These are phyloP conservation scores for Nigrospora sphaerica DNA, from an alignment of 2,329 filamentous ascomycete genomes.

Conservation along the genomic window DNA sequence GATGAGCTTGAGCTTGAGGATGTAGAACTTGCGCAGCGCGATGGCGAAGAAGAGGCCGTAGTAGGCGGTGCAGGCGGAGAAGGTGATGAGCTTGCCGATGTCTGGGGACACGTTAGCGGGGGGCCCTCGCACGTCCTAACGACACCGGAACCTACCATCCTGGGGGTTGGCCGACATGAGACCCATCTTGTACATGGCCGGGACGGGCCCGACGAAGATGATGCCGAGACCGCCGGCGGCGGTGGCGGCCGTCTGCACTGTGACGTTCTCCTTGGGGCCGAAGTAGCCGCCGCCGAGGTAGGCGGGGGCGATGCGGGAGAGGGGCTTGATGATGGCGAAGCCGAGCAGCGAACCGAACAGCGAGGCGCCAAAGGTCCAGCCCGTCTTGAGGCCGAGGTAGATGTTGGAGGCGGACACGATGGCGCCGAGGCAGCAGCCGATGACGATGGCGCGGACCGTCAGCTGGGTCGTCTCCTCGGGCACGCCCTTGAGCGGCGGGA, in stretches of 20 bases:
- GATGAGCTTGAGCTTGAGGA: constrained; percentile 48
- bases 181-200: constrained; percentile 37
- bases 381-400: constrained; percentile 30
- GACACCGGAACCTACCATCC: constrained; percentile 5
- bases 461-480: neutral
- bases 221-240: constrained; percentile 37
- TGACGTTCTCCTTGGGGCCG: constrained; percentile 42
- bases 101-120: constrained; percentile 19
- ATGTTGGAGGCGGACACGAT: constrained; percentile 42
- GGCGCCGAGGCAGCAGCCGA: constrained; percentile 36
- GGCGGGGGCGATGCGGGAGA: constrained; percentile 32
- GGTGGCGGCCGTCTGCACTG: constrained; percentile 38
- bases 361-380: constrained; percentile 18
- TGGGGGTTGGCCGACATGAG: constrained; percentile 30
- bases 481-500: neutral
- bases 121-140: neutral
- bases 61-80: constrained; percentile 44
- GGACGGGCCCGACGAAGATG: constrained; percentile 39
- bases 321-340: constrained; percentile 37
- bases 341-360: constrained; percentile 32
- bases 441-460: constrained; percentile 32
- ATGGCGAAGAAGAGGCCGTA: constrained; percentile 47
- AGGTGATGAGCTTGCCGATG: constrained; percentile 39
- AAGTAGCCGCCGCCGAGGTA: constrained; percentile 32
- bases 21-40: constrained; percentile 48